phyloP scores from a whole-genome alignment of 2,329 filamentous ascomycete species.

The Lizonia empirigonia region DNA sequence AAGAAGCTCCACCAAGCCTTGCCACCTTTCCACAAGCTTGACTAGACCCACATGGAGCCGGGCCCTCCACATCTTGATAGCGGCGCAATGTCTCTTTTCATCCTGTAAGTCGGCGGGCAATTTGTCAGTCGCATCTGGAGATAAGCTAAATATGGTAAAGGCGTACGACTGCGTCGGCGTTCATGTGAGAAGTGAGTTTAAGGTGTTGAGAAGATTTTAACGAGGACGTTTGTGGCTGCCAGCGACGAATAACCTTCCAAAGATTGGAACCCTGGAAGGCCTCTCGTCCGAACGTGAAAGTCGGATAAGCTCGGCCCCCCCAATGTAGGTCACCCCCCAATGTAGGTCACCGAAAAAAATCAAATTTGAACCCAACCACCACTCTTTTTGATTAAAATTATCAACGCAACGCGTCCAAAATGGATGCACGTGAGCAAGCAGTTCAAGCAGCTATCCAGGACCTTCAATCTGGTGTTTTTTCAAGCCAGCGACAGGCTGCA shows the following conservation, averaged over 20 bases:
- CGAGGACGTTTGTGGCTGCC: conserved; percentile 8
- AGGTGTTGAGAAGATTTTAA: conserved; percentile 1
- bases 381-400: too few species aligned
- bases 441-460: too few species aligned
- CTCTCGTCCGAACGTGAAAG: too few species aligned
- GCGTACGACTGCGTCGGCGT: not conserved
- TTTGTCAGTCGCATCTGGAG: not conserved
- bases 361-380: too few species aligned
- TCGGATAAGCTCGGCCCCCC: too few species aligned
- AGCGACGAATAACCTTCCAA: not conserved
- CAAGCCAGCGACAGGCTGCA: too few species aligned
- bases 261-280: too few species aligned
- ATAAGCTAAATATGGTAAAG: not conserved
- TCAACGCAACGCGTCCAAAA: too few species aligned
- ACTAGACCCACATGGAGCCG: not conserved
- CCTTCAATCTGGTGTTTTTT: too few species aligned
- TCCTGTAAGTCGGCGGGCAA: not conserved
- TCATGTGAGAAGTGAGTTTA: not conserved
- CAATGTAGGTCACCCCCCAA: too few species aligned
- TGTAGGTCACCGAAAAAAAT: too few species aligned
- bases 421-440: too few species aligned
- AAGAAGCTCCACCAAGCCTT: conserved; percentile 29
- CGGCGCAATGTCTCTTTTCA: conserved; percentile 4
- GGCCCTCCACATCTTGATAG: conserved; percentile 8
- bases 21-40: conserved; percentile 19